Base-by-base conservation (phyloP, 2,329 filamentous ascomycete species). In the Pestalotiopsis sp. region DNA sequence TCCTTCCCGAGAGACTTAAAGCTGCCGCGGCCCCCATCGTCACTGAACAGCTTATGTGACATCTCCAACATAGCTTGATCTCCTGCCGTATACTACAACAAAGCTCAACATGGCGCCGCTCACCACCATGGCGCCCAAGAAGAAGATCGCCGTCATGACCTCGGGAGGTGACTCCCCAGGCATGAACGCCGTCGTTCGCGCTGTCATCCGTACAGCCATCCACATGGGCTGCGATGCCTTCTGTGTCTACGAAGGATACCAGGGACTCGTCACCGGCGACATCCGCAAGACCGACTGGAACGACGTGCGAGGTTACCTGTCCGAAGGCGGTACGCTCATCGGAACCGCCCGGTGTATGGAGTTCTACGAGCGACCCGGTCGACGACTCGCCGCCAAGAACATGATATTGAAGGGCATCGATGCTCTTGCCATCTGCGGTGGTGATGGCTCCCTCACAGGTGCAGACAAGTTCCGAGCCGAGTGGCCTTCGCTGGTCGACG, bases 371-470 rank as follows among this genome's bases (percentile, higher is more conserved):
- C 91, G 96, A 60, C 84, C 91, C 38, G 96, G 96, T 20, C 91
- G 96, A 71, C 81, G 97, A 69, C 87, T 85, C 66, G 96, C 94
- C 1, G 96, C 96, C 68, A 97, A 95, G 85, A 98, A 99, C 84
- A 91, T 99, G 90, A 88, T 99, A 56, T 81, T 94, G 69, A 90
- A 93, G 73, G 96, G 96, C 77, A 98, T 99, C 73, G 94, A 99
- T 78, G 96, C 96, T 66, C 86, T 99, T 74, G 92, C 99, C 75
- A 97, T 99, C 78, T 98, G 95, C 79, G 96, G 96, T 78, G 96
- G 96, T 83, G 96, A 99, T 78, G 96, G 96, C 70, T 97, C 94
- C 72, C 87, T 99, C 76, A 99, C 96, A 11, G 96, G 96, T 77
- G 96, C 96, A 66, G 96, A 99, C 84, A 91, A 89, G 76, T 98